These are phyloP conservation scores for Jackrogersella minutella DNA, from an alignment of 495 filamentous ascomycete genomes.

Conservation along the genomic window DNA sequence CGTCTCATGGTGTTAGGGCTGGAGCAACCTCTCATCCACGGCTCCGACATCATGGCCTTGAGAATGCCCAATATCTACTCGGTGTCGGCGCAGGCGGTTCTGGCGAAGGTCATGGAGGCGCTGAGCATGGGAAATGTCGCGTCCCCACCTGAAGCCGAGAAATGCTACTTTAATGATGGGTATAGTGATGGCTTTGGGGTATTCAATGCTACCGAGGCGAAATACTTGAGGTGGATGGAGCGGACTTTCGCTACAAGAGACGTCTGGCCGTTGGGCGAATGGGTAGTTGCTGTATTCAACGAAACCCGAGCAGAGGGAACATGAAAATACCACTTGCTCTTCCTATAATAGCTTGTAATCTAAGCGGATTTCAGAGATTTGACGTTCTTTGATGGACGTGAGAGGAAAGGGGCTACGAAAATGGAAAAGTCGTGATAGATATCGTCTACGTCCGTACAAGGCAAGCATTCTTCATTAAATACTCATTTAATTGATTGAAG, in stretches of 20 bases:
- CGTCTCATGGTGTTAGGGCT: background rate
- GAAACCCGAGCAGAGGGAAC: background rate
- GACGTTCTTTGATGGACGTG: no score
- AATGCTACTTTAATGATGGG: background rate
- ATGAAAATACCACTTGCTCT: no score
- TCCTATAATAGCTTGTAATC: no score
- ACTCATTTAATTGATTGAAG: no score
- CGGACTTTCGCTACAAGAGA: background rate
- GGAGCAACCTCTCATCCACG: background rate
- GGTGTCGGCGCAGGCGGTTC: background rate
- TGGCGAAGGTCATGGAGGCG: background rate
- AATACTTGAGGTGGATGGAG: background rate
- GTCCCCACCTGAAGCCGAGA: background rate
- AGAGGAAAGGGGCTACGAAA: no score
- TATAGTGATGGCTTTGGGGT: background rate
- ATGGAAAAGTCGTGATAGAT: no score
- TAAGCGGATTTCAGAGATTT: no score
- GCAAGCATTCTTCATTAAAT: no score
- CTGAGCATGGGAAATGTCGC: background rate
- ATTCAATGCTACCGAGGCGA: background rate
- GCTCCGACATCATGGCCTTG: background rate
- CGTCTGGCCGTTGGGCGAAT: background rate
- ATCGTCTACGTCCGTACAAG: no score
- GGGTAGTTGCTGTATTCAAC: constrained; percentile 1
- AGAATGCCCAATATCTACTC: background rate